Conservation (phyloP, 441 rosid species). For the Jatropha multifida region DNA sequence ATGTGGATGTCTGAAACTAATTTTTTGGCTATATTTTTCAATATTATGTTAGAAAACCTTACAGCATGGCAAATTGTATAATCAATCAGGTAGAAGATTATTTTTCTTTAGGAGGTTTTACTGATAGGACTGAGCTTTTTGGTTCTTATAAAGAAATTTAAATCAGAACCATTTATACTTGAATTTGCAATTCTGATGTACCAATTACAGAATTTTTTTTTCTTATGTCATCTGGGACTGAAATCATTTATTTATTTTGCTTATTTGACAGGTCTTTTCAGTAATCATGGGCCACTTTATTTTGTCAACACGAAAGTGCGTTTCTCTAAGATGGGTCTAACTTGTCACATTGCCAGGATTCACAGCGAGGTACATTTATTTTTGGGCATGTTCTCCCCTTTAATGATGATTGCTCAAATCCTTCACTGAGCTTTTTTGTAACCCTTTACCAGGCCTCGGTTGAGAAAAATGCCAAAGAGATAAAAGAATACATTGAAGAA, state of each 20-base stretch:
- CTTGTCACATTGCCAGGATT: conserved; percentile 96
- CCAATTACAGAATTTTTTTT: background rate
- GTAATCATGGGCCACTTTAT: conserved; percentile 96
- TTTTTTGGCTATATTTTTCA: background rate
- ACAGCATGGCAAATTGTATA: background rate
- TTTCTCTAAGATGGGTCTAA: conserved; percentile 88
- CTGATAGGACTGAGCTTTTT: too few species aligned
- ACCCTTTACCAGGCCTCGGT: conserved; percentile 74
- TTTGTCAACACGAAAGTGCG: conserved; percentile 76
- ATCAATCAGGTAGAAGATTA: background rate
- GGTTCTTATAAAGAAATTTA: too few species aligned
- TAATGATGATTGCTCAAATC: conserved; percentile 8
- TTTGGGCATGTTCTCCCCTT: conserved; percentile 10
- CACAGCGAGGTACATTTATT: conserved; percentile 76
- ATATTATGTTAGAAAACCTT: background rate
- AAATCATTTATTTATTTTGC: background rate
- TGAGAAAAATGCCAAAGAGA: conserved; percentile 93
- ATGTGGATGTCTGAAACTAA: background rate
- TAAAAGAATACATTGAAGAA: conserved; percentile 93
- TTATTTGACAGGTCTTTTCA: conserved; percentile 80
- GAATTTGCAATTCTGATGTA: background rate
- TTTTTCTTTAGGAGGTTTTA: background rate
- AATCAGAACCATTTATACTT: too few species aligned
- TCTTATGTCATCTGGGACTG: background rate
- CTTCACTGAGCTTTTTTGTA: conserved; percentile 26